Conservation (phyloP, 2,329 filamentous ascomycete genomes). For the Sclerotinia minor region DNA sequence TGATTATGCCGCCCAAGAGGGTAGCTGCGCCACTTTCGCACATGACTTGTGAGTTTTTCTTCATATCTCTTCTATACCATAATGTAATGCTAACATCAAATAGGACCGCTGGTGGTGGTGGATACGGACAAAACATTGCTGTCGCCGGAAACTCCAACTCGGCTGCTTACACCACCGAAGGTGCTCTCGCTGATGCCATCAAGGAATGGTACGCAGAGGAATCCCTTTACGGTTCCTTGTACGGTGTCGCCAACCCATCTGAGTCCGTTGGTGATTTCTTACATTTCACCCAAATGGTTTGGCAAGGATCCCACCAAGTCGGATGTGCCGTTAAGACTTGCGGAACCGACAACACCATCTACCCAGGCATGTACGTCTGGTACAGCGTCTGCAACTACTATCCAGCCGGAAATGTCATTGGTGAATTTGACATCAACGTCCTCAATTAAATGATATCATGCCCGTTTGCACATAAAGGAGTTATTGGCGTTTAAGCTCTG, state of each 20-base stretch:
- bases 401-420: constrained; percentile 24
- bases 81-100: constrained; percentile 41
- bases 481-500: constrained; percentile 25
- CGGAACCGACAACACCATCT: constrained; percentile 50
- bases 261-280: constrained; percentile 38
- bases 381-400: constrained; percentile 43
- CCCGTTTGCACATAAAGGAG: constrained; percentile 23
- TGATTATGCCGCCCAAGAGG: constrained; percentile 62
- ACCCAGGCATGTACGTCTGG: constrained; percentile 74
- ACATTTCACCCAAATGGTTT: constrained; percentile 75
- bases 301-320: constrained; percentile 61
- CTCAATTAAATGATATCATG: constrained; percentile 24
- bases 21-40: constrained; percentile 66
- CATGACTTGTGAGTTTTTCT: constrained; percentile 72
- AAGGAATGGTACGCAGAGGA: constrained; percentile 88
- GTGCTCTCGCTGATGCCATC: constrained; percentile 63
- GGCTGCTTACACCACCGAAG: constrained; percentile 50
- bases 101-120: constrained; percentile 57
- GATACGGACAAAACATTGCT: constrained; percentile 92
- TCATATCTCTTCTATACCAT: neutral
- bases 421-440: constrained; percentile 19
- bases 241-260: constrained; percentile 59
- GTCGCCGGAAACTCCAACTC: constrained; percentile 46
- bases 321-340: constrained; percentile 60
- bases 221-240: constrained; percentile 56